Conservation (phyloP, 2,329 filamentous ascomycete genomes). For the Knoxdaviesia capensis region DNA sequence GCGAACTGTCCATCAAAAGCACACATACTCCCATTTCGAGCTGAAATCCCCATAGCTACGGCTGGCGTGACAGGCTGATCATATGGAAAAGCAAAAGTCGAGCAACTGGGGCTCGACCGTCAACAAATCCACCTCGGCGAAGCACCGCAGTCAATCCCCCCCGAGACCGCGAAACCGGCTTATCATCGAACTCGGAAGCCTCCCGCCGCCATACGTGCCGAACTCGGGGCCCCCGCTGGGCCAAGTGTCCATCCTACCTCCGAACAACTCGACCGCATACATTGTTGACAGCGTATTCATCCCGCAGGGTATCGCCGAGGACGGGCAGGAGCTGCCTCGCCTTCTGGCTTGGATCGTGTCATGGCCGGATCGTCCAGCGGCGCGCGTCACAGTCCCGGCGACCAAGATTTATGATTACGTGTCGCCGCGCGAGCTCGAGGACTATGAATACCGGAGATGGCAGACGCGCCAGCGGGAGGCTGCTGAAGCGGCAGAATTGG, state of each 20-base stretch:
- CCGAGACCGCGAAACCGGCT: not conserved
- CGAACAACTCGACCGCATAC: slow-evolving; percentile 31
- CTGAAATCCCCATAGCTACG: too few relatives aligned
- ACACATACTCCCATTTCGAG: too few relatives aligned
- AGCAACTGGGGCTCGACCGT: too few relatives aligned
- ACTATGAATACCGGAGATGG: slow-evolving; percentile 29
- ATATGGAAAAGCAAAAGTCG: too few relatives aligned
- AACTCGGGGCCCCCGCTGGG: slow-evolving; percentile 26
- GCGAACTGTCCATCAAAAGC: too few relatives aligned
- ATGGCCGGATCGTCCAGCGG: slow-evolving; percentile 30
- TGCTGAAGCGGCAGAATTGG: slow-evolving; percentile 8
- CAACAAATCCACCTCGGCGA: too few relatives aligned
- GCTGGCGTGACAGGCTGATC: too few relatives aligned
- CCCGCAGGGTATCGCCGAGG: slow-evolving; percentile 13
- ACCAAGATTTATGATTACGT: slow-evolving; percentile 35
- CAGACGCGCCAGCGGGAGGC: slow-evolving; percentile 20
- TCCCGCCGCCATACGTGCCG: slow-evolving; percentile 16
- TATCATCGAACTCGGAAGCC: slow-evolving; percentile 11
- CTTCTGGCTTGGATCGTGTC: slow-evolving; percentile 33
- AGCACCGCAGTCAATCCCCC: too few relatives aligned
- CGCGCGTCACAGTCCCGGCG: slow-evolving; percentile 23
- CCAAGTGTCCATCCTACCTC: slow-evolving; percentile 25
- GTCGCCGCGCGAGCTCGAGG: slow-evolving; percentile 31
- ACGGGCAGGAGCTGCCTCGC: slow-evolving; percentile 17
- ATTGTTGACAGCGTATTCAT: slow-evolving; percentile 33